Evolutionary conservation across 305 asterid genomes (phyloP), one percentile per base, ranked within the genome.

Genomic region (Stenogyne calaminthoides): DNA sequence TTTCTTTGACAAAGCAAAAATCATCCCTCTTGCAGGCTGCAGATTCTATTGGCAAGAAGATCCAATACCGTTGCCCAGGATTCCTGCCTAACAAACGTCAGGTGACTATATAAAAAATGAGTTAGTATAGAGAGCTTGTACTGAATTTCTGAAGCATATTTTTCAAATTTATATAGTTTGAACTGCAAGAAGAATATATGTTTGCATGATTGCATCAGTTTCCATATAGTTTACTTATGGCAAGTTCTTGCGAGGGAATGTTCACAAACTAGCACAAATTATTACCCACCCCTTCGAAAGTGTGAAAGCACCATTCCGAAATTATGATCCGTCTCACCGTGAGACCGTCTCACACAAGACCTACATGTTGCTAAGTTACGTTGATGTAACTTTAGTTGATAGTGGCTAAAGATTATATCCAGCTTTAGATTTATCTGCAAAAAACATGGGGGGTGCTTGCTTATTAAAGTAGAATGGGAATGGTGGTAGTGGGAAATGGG

Each of bases 1-100:
- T 92, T 83, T 62, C 88, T 67, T 79, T 87, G 72, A 92, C 96
- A 52, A 92, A 90, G 82, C 97, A 85, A 79, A 92, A 88, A 84
- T 75, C 85, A 64, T 68, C 84, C 52, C 96, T 95, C 74, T 81
- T 95, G 34, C 96, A 83, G 73, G 91, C 87, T 72, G 99, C 99
- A 67, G 99, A 95, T 90, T 85, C 95, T 72, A 83, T 90, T 12
- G 99, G 99, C 81, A 81, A 84, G 89, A 89, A 80, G 82, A 90
- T 95, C 82, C 99, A 95, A 81, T 95, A 90, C 83, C 84, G 78
- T 76, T 87, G 96, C 83, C 84, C 90, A 14, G 99, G 99, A 70
- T 95, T 95, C 86, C 86, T 95, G 81, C 85, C 90, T 78, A 95
- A 95, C 76, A 92, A 81, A 81, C 97, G 99, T 27, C 98, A 95